Evolutionary conservation across 441 rosid species (phyloP).

Genomic region (Eutrema salsugineum): DNA sequence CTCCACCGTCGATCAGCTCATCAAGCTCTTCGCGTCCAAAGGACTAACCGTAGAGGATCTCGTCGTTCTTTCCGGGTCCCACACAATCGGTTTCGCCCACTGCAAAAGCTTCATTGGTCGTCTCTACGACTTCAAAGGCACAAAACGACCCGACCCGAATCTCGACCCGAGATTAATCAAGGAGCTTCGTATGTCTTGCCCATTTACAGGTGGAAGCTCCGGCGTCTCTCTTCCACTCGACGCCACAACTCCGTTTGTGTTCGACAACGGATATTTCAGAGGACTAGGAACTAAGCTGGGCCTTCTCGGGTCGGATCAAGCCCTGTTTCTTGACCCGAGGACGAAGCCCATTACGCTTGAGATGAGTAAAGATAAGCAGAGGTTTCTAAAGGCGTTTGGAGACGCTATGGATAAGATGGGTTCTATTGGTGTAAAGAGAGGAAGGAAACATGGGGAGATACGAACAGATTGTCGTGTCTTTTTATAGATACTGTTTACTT

Average conservation of each 20-base stretch:
- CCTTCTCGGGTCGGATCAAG: constrained; percentile 49
- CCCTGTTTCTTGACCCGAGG: constrained; percentile 42
- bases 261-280: constrained; percentile 45
- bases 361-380: constrained; percentile 38
- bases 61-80: constrained; percentile 35
- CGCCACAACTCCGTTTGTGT: constrained; percentile 49
- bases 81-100: constrained; percentile 65
- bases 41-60: constrained; percentile 43
- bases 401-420: constrained; percentile 67
- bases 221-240: constrained; percentile 52
- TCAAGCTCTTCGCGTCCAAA: constrained; percentile 42
- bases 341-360: constrained; percentile 44
- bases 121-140: constrained; percentile 48
- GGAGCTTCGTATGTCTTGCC: constrained; percentile 54
- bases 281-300: constrained; percentile 47
- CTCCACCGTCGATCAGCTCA: constrained; percentile 37
- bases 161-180: constrained; percentile 48
- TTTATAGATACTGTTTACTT: constrained; percentile 13
- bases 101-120: constrained; percentile 50
- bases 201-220: constrained; percentile 36
- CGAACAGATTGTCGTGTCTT: constrained; percentile 28
- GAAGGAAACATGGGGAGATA: constrained; percentile 25
- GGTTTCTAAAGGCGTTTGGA: constrained; percentile 48
- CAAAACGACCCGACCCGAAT: constrained; percentile 45
- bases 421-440: constrained; percentile 38